phyloP scores from a whole-genome alignment of 2,329 filamentous ascomycete genomes.

The Cladorrhinum sp. region DNA sequence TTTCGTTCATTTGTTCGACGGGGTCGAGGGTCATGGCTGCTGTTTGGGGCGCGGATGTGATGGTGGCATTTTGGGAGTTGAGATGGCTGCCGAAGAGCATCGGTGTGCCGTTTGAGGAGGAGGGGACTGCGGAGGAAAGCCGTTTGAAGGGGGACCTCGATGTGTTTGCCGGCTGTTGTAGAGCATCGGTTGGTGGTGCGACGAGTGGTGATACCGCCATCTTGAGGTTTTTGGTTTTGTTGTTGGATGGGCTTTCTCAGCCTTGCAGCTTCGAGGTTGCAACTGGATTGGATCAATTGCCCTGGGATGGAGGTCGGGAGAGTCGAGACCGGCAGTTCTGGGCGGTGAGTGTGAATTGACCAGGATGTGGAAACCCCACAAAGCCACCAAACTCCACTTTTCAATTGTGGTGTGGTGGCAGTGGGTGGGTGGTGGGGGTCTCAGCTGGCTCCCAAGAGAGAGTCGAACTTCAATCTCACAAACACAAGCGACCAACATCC shows the following conservation, averaged over 20 bases:
- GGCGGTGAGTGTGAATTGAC: background rate
- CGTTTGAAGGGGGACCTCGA: slow-evolving; percentile 28
- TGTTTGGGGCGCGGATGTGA: background rate
- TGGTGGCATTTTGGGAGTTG: background rate
- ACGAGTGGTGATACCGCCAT: background rate
- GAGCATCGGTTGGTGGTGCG: background rate
- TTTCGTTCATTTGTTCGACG: slow-evolving; percentile 79
- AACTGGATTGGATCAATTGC: background rate
- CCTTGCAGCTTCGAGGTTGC: slow-evolving; percentile 5
- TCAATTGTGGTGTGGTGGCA: no score
- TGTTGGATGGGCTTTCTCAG: background rate
- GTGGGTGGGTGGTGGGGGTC: slow-evolving; percentile 20
- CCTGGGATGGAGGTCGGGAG: background rate
- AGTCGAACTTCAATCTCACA: background rate
- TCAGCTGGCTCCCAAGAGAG: background rate
- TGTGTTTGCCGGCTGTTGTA: background rate
- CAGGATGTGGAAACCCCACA: background rate
- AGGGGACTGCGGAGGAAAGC: slow-evolving; percentile 29
- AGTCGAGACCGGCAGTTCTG: background rate
- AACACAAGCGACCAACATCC: background rate
- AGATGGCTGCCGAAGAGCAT: slow-evolving; percentile 10
- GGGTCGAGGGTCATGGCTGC: slow-evolving; percentile 48
- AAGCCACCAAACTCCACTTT: background rate
- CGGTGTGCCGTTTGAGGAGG: slow-evolving; percentile 28
- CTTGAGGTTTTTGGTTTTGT: background rate